phyloP scores from a whole-genome alignment of 805 yeast species.

The Candida gorgasii region DNA sequence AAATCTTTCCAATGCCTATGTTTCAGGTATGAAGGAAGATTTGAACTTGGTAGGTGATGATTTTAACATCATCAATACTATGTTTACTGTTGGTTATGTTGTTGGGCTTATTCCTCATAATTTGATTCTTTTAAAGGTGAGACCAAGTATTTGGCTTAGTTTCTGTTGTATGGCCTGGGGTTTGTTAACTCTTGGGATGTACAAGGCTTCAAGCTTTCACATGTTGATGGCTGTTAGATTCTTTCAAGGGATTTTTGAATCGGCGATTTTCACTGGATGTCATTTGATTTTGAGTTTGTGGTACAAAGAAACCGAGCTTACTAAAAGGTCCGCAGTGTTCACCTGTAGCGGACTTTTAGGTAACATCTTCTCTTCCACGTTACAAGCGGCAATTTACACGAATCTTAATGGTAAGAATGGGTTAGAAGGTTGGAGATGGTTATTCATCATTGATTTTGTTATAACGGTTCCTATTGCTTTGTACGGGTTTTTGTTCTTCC shows the following conservation, averaged over 20 bases:
- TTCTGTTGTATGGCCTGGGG: constrained; percentile 61
- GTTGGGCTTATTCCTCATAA: constrained; percentile 65
- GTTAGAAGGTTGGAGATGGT: constrained; percentile 67
- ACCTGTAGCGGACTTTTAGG: constrained; percentile 58
- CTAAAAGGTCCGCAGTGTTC: constrained; percentile 54
- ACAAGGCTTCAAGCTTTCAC: constrained; percentile 44
- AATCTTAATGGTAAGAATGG: constrained; percentile 50
- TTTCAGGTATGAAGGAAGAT: constrained; percentile 67
- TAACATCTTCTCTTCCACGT: constrained; percentile 53
- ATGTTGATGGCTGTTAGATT: constrained; percentile 60
- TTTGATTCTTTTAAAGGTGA: constrained; percentile 48
- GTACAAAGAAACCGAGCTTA: constrained; percentile 50
- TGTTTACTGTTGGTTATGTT: constrained; percentile 61
- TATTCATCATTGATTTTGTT: constrained; percentile 62
- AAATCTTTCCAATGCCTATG: constrained; percentile 49
- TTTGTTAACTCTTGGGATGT: constrained; percentile 51
- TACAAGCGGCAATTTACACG: constrained; percentile 55
- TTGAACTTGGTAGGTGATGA: constrained; percentile 48
- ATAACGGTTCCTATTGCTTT: constrained; percentile 58
- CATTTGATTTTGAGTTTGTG: constrained; percentile 57
- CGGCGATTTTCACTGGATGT: constrained; percentile 55
- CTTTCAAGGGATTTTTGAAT: constrained; percentile 61
- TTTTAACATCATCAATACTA: constrained; percentile 52
- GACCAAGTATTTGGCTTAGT: constrained; percentile 59
- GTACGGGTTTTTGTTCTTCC: constrained; percentile 58